phyloP scores from a whole-genome alignment of 352 stramenopile genomes.

The Phytophthora uliginosa region DNA sequence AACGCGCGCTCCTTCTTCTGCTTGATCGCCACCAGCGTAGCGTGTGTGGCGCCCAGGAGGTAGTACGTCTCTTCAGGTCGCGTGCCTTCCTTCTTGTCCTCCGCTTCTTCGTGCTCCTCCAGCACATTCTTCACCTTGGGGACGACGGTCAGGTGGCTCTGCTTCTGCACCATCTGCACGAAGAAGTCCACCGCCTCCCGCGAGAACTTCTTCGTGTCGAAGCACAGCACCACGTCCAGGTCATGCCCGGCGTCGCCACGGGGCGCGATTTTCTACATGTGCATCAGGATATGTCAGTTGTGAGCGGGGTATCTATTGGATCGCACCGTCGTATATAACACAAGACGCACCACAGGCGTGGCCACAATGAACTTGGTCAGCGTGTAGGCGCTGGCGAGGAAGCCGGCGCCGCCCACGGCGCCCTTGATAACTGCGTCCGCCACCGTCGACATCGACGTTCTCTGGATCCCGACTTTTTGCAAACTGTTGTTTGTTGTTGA shows the following conservation, averaged over 20 bases:
- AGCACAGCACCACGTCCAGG: conserved; percentile 81
- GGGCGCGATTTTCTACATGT: conserved; percentile 64
- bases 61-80: conserved; percentile 51
- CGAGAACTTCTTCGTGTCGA: conserved; percentile 70
- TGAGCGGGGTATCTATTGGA: background rate
- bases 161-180: conserved; percentile 65
- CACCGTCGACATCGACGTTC: conserved; percentile 57
- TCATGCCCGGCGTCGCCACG: conserved; percentile 62
- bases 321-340: conserved; percentile 4
- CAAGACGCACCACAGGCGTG: conserved; percentile 66
- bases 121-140: conserved; percentile 58
- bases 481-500: conserved; percentile 13
- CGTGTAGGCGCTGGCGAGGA: conserved; percentile 79
- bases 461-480: conserved; percentile 28
- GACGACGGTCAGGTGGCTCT: conserved; percentile 66
- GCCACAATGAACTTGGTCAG: conserved; percentile 86
- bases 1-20: conserved; percentile 62
- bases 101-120: conserved; percentile 34
- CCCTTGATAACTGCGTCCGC: conserved; percentile 75
- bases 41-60: conserved; percentile 59
- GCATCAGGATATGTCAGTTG: conserved; percentile 19
- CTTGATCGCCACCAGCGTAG: conserved; percentile 70
- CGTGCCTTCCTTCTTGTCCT: conserved; percentile 26
- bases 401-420: conserved; percentile 73
- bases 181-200: conserved; percentile 70